Percentiles rank a stretch among this genome's conserved stretches.
Conservation (phyloP, 2,329 filamentous ascomycete species). For the Aaosphaeria pasadenensis region DNA sequence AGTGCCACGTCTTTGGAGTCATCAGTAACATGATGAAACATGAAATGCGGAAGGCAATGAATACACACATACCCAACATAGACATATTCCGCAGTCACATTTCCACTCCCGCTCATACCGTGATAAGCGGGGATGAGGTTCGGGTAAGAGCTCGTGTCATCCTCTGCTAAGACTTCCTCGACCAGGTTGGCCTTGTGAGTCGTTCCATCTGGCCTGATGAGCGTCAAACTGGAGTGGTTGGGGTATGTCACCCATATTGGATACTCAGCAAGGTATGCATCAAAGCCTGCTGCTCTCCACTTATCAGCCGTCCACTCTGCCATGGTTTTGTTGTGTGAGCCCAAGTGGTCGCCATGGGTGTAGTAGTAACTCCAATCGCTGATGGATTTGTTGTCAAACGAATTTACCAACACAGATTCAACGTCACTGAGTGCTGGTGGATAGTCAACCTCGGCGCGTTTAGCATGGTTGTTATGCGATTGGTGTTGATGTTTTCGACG, state of each 20-base stretch:
- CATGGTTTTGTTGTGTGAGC: slow-evolving; percentile 23
- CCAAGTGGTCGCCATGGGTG: slow-evolving; percentile 24
- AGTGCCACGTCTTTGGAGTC: slow-evolving; percentile 9
- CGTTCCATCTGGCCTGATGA: slow-evolving; percentile 11
- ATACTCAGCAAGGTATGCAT: slow-evolving; percentile 12
- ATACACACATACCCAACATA: slow-evolving; percentile 35
- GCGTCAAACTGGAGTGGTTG: slow-evolving; percentile 12
- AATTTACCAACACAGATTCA: slow-evolving; percentile 27
- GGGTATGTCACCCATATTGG: slow-evolving; percentile 21
- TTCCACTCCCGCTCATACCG: slow-evolving; percentile 39
- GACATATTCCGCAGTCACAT: slow-evolving; percentile 40
- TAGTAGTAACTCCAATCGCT: slow-evolving; percentile 17
- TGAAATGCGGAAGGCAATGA: background rate
- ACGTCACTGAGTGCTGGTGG: slow-evolving; percentile 15
- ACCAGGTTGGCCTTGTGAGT: slow-evolving; percentile 12
- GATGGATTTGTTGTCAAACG: slow-evolving; percentile 30
- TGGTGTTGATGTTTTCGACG: slow-evolving; percentile 10
- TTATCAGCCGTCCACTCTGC: slow-evolving; percentile 25
- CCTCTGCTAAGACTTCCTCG: slow-evolving; percentile 18
- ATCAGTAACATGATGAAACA: background rate
- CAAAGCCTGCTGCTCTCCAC: slow-evolving; percentile 19
- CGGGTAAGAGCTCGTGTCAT: slow-evolving; percentile 20
- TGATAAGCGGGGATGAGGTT: slow-evolving; percentile 40
- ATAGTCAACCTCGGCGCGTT: slow-evolving; percentile 13
- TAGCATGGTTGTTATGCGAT: slow-evolving; percentile 7